A percentile compares a stretch with the other conserved stretches of the same genome.
Evolutionary conservation across 2,329 filamentous ascomycete species (phyloP).

Genomic region (Pseudogymnoascus sp.): DNA sequence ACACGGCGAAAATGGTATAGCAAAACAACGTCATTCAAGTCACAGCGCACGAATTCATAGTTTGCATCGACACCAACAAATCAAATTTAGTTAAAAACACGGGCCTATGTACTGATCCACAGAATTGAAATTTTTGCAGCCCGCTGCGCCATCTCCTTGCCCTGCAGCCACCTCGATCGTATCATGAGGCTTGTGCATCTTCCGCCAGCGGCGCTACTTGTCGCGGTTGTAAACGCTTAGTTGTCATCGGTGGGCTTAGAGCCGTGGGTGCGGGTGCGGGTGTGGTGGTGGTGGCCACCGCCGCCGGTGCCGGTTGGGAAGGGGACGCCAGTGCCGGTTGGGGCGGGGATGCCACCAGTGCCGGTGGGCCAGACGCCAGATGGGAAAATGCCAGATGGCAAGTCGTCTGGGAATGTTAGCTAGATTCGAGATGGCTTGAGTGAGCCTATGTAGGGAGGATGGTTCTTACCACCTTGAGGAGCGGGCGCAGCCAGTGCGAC

Average conservation of each 20-base stretch:
- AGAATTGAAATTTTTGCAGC: neutral
- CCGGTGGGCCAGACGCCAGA: neutral
- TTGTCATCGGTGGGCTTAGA: neutral
- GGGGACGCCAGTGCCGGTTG: neutral
- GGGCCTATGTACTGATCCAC: neutral
- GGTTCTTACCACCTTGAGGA: neutral
- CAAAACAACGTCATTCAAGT: neutral
- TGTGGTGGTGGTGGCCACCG: neutral
- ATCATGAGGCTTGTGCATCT: neutral
- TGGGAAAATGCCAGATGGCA: neutral
- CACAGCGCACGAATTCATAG: neutral
- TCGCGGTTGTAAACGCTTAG: neutral
- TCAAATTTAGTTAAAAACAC: constrained; percentile 1
- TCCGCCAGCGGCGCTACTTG: neutral
- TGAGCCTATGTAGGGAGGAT: neutral
- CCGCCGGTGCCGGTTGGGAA: neutral
- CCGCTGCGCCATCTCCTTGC: constrained; percentile 1
- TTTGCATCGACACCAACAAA: neutral
- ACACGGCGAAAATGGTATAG: neutral
- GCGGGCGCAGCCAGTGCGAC: constrained; percentile 4
- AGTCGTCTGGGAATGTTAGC: neutral
- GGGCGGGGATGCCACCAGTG: neutral
- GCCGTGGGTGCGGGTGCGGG: too few relatives aligned
- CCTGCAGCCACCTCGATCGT: neutral
- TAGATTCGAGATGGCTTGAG: neutral